Evolutionary conservation across 2,329 filamentous ascomycete genomes (phyloP).

Genomic region (Pestalotiopsis sp.): DNA sequence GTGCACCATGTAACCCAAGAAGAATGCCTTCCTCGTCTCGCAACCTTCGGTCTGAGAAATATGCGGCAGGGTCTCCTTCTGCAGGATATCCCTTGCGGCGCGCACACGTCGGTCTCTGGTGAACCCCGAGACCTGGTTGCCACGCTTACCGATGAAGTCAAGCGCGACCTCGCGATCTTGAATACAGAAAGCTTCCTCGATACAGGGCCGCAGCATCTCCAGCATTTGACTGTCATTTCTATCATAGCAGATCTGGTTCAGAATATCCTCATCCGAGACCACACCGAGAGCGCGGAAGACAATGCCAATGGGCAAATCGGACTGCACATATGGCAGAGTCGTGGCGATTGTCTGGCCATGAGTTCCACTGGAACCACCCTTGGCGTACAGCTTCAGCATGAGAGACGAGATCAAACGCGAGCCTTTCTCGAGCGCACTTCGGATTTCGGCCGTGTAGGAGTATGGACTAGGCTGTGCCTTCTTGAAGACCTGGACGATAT

Average conservation of each 20-base stretch:
- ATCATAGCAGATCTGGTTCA: slow-evolving; percentile 97
- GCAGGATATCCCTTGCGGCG: slow-evolving; percentile 90
- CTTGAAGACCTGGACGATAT: slow-evolving; percentile 99
- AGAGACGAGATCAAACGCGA: slow-evolving; percentile 92
- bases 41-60: slow-evolving; percentile 95
- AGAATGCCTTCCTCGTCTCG: slow-evolving; percentile 95
- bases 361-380: slow-evolving; percentile 79
- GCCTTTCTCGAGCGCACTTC: slow-evolving; percentile 94
- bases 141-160: slow-evolving; percentile 94
- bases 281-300: slow-evolving; percentile 95
- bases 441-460: slow-evolving; percentile 92
- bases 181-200: slow-evolving; percentile 95
- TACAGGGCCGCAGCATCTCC: slow-evolving; percentile 95
- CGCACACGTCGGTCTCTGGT: slow-evolving; percentile 86
- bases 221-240: slow-evolving; percentile 95
- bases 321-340: slow-evolving; percentile 90
- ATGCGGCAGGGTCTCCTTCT: slow-evolving; percentile 95
- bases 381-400: slow-evolving; percentile 86
- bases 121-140: slow-evolving; percentile 70
- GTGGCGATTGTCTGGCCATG: slow-evolving; percentile 89
- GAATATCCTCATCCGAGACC: slow-evolving; percentile 95
- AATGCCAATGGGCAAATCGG: slow-evolving; percentile 89
- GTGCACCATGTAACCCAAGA: slow-evolving; percentile 98
- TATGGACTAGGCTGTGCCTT: slow-evolving; percentile 92
- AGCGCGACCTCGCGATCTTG: slow-evolving; percentile 93